These are phyloP conservation scores for Ogataea wickerhamii DNA, from an alignment of 805 yeast genomes.

Conservation along the genomic window DNA sequence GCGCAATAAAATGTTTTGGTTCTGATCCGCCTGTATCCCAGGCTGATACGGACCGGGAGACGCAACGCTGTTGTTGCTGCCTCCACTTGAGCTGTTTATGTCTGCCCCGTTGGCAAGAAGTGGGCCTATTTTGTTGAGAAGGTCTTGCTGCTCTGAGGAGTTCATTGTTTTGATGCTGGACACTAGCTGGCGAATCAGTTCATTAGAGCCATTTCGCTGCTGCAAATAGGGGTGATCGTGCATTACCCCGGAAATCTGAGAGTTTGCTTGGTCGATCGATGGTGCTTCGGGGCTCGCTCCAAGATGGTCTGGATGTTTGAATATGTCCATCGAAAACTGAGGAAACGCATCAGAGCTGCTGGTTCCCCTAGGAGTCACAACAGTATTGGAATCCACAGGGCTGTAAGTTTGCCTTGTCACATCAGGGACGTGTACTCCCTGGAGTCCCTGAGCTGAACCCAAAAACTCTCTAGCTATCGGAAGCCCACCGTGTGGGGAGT, in stretches of 20 bases:
- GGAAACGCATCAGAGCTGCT: constrained; percentile 16
- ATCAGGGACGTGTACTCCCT: background rate
- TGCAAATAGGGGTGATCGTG: background rate
- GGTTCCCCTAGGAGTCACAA: background rate
- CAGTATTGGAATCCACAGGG: background rate
- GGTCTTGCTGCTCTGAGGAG: constrained; percentile 23
- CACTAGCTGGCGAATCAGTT: constrained; percentile 25
- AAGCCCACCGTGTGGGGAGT: constrained; percentile 57
- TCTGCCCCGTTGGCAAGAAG: background rate
- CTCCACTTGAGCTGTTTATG: too few relatives aligned
- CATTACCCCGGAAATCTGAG: background rate
- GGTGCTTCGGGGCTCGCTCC: background rate
- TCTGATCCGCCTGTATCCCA: background rate
- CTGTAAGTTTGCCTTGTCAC: background rate
- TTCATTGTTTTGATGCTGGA: constrained; percentile 23
- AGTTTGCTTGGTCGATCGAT: background rate
- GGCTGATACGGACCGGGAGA: background rate
- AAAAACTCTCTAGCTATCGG: constrained; percentile 28
- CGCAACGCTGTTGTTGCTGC: background rate
- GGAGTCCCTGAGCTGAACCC: background rate
- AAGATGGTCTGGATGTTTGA: constrained; percentile 2
- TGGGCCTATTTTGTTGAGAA: constrained; percentile 17
- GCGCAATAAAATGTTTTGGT: background rate
- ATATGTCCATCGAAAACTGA: constrained; percentile 15
- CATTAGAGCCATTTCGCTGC: constrained; percentile 15